A percentile compares a stretch with the other conserved stretches of the same genome.
Evolutionary conservation across 352 stramenopile species (phyloP).

Genomic region (Phytophthora ramorum): DNA sequence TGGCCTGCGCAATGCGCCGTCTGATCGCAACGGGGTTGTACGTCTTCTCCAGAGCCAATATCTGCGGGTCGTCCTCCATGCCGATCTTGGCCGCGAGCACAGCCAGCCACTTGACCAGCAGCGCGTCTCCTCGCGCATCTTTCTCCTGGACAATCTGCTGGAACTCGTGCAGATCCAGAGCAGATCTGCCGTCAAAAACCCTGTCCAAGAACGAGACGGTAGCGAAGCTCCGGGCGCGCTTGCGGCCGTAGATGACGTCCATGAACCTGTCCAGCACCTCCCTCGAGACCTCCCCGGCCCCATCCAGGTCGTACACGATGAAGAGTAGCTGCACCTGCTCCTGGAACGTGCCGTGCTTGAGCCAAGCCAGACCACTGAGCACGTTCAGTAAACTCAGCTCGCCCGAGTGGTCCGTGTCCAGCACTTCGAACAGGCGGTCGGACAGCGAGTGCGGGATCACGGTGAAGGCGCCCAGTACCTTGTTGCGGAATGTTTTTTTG

Average conservation of each 20-base stretch:
- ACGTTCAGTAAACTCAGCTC: constrained; percentile 71
- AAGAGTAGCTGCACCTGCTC: constrained; percentile 85
- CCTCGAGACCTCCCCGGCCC: constrained; percentile 60
- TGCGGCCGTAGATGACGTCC: constrained; percentile 85
- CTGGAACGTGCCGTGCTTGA: constrained; percentile 77
- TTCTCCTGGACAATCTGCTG: constrained; percentile 56
- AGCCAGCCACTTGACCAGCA: constrained; percentile 74
- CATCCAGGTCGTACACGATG: constrained; percentile 86
- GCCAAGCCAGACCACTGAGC: constrained; percentile 71
- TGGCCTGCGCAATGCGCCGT: constrained; percentile 75
- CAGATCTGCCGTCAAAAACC: constrained; percentile 55
- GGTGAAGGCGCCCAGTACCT: constrained; percentile 78
- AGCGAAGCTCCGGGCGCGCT: constrained; percentile 40
- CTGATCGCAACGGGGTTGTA: constrained; percentile 87
- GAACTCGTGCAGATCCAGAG: constrained; percentile 73
- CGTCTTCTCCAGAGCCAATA: constrained; percentile 74
- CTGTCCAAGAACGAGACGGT: constrained; percentile 67
- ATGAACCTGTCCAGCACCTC: constrained; percentile 85
- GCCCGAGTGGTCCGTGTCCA: constrained; percentile 74
- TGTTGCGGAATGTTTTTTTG: constrained; percentile 86
- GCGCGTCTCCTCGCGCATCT: constrained; percentile 57
- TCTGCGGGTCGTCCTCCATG: constrained; percentile 69
- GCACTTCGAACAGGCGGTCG: constrained; percentile 86
- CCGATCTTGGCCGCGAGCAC: constrained; percentile 73
- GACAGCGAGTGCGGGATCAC: constrained; percentile 85